Conservation (phyloP, 2,329 filamentous ascomycete species). For the Aplosporella prunicola region DNA sequence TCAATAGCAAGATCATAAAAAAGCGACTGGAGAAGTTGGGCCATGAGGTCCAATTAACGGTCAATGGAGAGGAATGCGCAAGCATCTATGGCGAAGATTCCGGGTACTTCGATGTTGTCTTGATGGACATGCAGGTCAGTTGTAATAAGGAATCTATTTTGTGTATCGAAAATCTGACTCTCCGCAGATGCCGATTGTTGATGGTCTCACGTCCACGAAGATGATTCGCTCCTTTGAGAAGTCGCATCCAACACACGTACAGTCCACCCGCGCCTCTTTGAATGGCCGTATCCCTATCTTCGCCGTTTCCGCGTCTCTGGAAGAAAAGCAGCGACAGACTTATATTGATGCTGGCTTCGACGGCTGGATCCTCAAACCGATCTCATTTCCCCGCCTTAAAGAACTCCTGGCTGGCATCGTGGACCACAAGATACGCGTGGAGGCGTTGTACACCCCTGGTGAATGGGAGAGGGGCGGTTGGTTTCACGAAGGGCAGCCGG, state of each 20-base stretch:
- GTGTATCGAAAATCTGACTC: conserved; percentile 1
- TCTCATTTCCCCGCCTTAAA: conserved; percentile 68
- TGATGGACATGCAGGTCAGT: conserved; percentile 88
- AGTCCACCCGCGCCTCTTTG: conserved; percentile 49
- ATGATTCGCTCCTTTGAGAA: conserved; percentile 70
- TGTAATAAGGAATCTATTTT: conserved; percentile 5
- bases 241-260: conserved; percentile 36
- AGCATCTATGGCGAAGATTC: conserved; percentile 56
- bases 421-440: conserved; percentile 47
- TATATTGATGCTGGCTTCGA: conserved; percentile 78
- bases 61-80: conserved; percentile 80
- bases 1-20: conserved; percentile 73
- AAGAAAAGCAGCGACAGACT: conserved; percentile 56
- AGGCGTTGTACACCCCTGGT: conserved; percentile 60
- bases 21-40: conserved; percentile 71
- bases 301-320: conserved; percentile 73
- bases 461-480: conserved; percentile 81
- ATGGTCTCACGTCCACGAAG: conserved; percentile 71
- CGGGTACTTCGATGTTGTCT: conserved; percentile 60
- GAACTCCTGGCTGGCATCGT: conserved; percentile 61
- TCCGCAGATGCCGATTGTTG: conserved; percentile 78
- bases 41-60: conserved; percentile 60
- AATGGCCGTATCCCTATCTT: conserved; percentile 71
- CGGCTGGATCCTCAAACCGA: conserved; percentile 83
- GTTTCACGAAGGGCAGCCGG: conserved; percentile 47